Conservation (phyloP, 352 stramenopile genomes). For the Pythium utonaiense region DNA sequence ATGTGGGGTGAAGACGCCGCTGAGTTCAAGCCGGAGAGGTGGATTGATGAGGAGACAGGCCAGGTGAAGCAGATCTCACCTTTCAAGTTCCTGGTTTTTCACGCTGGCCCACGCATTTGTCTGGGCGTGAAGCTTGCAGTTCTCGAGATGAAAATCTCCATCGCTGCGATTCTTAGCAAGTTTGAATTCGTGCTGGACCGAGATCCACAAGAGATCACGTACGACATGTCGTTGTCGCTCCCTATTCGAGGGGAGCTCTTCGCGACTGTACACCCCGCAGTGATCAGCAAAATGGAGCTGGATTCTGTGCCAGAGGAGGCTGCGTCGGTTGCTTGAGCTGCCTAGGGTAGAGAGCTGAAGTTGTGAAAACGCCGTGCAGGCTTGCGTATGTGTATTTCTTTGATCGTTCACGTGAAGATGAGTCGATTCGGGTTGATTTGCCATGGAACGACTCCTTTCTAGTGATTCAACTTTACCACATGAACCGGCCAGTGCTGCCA, state of each 20-base stretch:
- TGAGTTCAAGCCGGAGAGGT: constrained; percentile 68
- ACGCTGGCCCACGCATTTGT: constrained; percentile 61
- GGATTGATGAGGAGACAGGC: constrained; percentile 39
- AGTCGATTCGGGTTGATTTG: not conserved
- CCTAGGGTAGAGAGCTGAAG: not conserved
- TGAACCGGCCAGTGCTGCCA: constrained; percentile 75
- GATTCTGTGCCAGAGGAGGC: not conserved
- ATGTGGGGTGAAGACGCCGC: constrained; percentile 62
- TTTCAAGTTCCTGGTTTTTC: constrained; percentile 68
- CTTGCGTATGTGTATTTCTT: not conserved
- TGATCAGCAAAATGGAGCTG: not conserved
- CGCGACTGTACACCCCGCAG: not conserved
- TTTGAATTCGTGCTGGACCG: constrained; percentile 45
- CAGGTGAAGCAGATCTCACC: constrained; percentile 45
- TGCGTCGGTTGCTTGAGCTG: constrained; percentile 8
- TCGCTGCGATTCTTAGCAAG: constrained; percentile 47
- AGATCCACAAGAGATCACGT: constrained; percentile 40
- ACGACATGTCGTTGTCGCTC: constrained; percentile 41
- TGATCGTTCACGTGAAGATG: not conserved
- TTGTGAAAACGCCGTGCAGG: not conserved
- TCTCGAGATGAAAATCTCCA: constrained; percentile 57
- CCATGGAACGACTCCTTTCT: too few relatives aligned
- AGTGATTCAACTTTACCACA: constrained; percentile 53
- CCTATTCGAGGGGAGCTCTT: constrained; percentile 36
- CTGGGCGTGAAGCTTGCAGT: constrained; percentile 65